Conservation (phyloP, 2,329 filamentous ascomycete species). For the Aspergillus bombycis region DNA sequence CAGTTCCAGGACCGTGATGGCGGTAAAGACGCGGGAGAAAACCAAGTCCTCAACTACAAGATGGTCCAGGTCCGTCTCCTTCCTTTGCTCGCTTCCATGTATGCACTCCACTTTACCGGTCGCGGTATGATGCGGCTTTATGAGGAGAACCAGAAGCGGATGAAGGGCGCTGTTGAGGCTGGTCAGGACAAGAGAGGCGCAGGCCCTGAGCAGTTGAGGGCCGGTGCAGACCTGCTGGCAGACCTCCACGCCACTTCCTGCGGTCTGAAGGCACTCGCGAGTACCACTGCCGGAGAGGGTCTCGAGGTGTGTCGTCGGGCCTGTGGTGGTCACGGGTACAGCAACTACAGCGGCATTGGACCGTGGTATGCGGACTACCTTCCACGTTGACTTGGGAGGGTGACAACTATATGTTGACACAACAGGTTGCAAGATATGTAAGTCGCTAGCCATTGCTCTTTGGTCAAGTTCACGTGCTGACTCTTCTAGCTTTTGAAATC, state of each 20-base stretch:
- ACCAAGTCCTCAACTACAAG: conserved; percentile 77
- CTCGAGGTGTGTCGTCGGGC: conserved; percentile 74
- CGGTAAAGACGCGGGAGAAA: conserved; percentile 63
- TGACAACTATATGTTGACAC: conserved; percentile 81
- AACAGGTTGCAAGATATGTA: conserved; percentile 74
- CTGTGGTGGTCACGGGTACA: conserved; percentile 78
- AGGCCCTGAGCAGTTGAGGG: conserved; percentile 68
- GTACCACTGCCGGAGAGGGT: conserved; percentile 72
- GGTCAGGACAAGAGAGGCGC: conserved; percentile 57
- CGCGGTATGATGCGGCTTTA: conserved; percentile 76
- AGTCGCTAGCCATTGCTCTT: conserved; percentile 24
- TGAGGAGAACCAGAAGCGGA: conserved; percentile 70
- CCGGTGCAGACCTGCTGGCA: conserved; percentile 69
- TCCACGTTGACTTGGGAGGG: conserved; percentile 75
- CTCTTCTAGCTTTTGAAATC: conserved; percentile 66
- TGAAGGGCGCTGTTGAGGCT: conserved; percentile 54
- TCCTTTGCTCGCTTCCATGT: conserved; percentile 72
- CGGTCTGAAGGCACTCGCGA: conserved; percentile 73
- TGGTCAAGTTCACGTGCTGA: background rate
- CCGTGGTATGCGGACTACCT: conserved; percentile 76
- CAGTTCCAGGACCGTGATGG: conserved; percentile 78
- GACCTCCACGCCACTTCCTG: conserved; percentile 78
- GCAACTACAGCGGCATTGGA: conserved; percentile 74
- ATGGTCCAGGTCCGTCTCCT: conserved; percentile 77
- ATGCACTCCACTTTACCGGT: conserved; percentile 78